Conservation (phyloP, 2,329 filamentous ascomycete genomes). For the Mycosphaerella sp. region DNA sequence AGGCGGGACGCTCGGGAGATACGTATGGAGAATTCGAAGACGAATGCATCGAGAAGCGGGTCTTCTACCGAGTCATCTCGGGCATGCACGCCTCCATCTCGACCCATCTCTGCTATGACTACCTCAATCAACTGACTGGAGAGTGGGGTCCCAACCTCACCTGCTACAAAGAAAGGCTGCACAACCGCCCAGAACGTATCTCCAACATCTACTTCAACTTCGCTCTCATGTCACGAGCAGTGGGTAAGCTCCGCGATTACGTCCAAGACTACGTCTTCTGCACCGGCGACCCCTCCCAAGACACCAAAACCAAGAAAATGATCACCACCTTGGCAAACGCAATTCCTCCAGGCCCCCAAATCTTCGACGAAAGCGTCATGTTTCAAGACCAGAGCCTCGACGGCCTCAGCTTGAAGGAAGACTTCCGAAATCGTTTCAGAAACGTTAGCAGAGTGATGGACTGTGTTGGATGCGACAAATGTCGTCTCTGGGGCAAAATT, state of each 20-base stretch:
- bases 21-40: conserved; percentile 62
- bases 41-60: conserved; percentile 95
- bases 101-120: conserved; percentile 92
- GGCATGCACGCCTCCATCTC: conserved; percentile 99
- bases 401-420: conserved; percentile 75
- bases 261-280: conserved; percentile 86
- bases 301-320: conserved; percentile 71
- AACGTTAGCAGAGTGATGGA: conserved; percentile 98
- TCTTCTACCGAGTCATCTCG: conserved; percentile 90
- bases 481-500: conserved; percentile 93
- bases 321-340: conserved; percentile 67
- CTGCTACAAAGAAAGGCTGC: conserved; percentile 83
- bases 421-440: conserved; percentile 94
- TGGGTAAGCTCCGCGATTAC: conserved; percentile 81
- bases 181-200: conserved; percentile 79
- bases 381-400: conserved; percentile 56
- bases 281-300: conserved; percentile 73
- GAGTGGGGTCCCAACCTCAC: conserved; percentile 84
- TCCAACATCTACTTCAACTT: conserved; percentile 99
- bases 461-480: conserved; percentile 98
- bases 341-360: conserved; percentile 61
- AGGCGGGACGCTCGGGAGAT: conserved; percentile 25
- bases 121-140: conserved; percentile 89
- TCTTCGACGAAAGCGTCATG: conserved; percentile 95
- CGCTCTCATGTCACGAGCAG: conserved; percentile 82